phyloP scores from a whole-genome alignment of 345 rosid genomes.

The Bruguiera sexangula region DNA sequence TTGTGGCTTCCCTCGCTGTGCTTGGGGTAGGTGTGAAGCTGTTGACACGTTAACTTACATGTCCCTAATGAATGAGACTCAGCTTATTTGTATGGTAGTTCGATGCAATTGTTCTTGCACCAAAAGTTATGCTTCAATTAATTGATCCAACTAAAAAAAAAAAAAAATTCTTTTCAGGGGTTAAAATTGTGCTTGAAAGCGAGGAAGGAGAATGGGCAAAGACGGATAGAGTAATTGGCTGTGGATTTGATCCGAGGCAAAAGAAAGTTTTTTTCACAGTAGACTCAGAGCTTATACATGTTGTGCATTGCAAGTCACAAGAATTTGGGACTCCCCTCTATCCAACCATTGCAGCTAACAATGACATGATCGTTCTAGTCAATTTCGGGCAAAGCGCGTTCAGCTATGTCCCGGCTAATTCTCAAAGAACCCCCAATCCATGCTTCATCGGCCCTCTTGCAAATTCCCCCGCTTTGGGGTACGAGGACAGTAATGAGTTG shows the following conservation, averaged over 20 bases:
- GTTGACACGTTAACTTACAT: conserved; percentile 14
- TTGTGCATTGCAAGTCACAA: conserved; percentile 51
- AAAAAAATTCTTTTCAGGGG: conserved; percentile 39
- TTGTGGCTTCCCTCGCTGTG: conserved; percentile 16
- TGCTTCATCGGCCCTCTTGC: conserved; percentile 54
- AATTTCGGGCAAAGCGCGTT: conserved; percentile 63
- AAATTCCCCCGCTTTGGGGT: conserved; percentile 45
- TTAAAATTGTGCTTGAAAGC: conserved; percentile 49
- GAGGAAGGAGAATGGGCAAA: conserved; percentile 51
- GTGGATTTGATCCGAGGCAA: conserved; percentile 62
- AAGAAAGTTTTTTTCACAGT: conserved; percentile 63
- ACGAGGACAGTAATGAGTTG: conserved; percentile 76
- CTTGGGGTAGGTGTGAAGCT: conserved; percentile 22
- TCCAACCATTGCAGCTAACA: conserved; percentile 58
- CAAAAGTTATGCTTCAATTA: not conserved
- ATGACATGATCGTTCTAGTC: conserved; percentile 40
- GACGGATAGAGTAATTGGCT: conserved; percentile 51
- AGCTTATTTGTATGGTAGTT: conserved; percentile 9
- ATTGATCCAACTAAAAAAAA: not conserved
- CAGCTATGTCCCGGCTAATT: conserved; percentile 49
- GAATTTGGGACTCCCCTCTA: conserved; percentile 58
- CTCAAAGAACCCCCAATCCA: conserved; percentile 56
- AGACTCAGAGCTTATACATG: conserved; percentile 48
- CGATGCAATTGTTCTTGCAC: not conserved
- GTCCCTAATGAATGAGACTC: conserved; percentile 11